Conservation (phyloP, 2,329 filamentous ascomycete species). For the Orbilia javanica region DNA sequence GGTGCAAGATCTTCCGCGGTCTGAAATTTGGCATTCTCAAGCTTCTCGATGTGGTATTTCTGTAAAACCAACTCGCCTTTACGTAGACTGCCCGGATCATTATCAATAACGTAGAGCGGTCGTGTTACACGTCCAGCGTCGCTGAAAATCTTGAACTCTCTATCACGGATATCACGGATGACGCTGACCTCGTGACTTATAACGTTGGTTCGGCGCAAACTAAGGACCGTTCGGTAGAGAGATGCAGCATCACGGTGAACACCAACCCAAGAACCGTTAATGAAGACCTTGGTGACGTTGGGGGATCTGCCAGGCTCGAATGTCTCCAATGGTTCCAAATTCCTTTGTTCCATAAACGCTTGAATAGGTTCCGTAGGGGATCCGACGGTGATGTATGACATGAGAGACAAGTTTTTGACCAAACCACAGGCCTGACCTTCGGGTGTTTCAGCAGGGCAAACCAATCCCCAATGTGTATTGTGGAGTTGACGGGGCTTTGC, state of each 20-base stretch:
- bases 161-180: slow-evolving; percentile 93
- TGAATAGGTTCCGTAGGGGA: slow-evolving; percentile 90
- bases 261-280: slow-evolving; percentile 98
- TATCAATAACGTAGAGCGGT: slow-evolving; percentile 92
- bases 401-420: slow-evolving; percentile 96
- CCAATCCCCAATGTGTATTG: slow-evolving; percentile 98
- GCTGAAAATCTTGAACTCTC: slow-evolving; percentile 98
- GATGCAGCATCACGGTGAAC: slow-evolving; percentile 90
- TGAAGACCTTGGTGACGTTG: slow-evolving; percentile 95
- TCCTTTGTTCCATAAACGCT: slow-evolving; percentile 93
- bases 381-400: slow-evolving; percentile 98
- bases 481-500: slow-evolving; percentile 97
- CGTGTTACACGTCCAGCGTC: slow-evolving; percentile 95
- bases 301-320: slow-evolving; percentile 88
- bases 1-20: slow-evolving; percentile 69
- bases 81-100: slow-evolving; percentile 79
- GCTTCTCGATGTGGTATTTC: slow-evolving; percentile 81
- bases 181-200: slow-evolving; percentile 94
- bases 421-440: slow-evolving; percentile 98
- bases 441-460: slow-evolving; percentile 96
- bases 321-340: slow-evolving; percentile 97
- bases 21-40: slow-evolving; percentile 75
- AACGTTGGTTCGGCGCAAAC: slow-evolving; percentile 81
- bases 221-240: slow-evolving; percentile 81
- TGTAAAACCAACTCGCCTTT: slow-evolving; percentile 83